phyloP scores from a whole-genome alignment of 306 rosid genomes.

The Quercus rubra region DNA sequence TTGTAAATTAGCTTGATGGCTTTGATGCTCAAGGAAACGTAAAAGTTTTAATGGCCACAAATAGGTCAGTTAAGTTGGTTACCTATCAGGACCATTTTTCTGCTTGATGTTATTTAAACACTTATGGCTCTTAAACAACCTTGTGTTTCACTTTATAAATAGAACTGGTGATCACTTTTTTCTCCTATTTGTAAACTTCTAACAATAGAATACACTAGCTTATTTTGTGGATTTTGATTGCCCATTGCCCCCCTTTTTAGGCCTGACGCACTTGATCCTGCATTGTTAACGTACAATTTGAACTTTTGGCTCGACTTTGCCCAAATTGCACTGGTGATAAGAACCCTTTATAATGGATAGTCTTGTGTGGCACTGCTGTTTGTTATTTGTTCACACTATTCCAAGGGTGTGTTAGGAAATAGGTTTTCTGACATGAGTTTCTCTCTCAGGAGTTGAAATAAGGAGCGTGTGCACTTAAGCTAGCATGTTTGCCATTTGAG shows the following conservation, averaged over 20 bases:
- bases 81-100: background rate
- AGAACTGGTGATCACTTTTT: too few relatives aligned
- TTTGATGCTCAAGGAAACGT: slow-evolving; percentile 94
- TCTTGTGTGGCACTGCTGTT: too few relatives aligned
- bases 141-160: too few relatives aligned
- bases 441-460: slow-evolving; percentile 77
- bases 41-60: slow-evolving; percentile 93
- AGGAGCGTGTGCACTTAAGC: slow-evolving; percentile 95
- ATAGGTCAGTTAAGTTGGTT: slow-evolving; percentile 49
- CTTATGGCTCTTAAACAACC: too few relatives aligned
- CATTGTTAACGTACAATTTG: slow-evolving; percentile 67
- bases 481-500: slow-evolving; percentile 92
- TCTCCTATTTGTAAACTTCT: background rate
- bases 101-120: too few relatives aligned
- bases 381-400: too few relatives aligned
- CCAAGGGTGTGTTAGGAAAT: background rate
- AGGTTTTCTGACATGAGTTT: slow-evolving; percentile 17
- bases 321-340: slow-evolving; percentile 80
- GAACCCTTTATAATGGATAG: background rate
- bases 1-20: slow-evolving; percentile 93
- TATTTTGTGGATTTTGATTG: too few relatives aligned
- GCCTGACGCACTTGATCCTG: too few relatives aligned
- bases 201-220: too few relatives aligned
- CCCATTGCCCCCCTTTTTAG: too few relatives aligned
- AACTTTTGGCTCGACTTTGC: slow-evolving; percentile 89